Evolutionary conservation across 257 asterid genomes (phyloP), one percentile per base, ranked within the genome.

Genomic region (Gentiana straminea): DNA sequence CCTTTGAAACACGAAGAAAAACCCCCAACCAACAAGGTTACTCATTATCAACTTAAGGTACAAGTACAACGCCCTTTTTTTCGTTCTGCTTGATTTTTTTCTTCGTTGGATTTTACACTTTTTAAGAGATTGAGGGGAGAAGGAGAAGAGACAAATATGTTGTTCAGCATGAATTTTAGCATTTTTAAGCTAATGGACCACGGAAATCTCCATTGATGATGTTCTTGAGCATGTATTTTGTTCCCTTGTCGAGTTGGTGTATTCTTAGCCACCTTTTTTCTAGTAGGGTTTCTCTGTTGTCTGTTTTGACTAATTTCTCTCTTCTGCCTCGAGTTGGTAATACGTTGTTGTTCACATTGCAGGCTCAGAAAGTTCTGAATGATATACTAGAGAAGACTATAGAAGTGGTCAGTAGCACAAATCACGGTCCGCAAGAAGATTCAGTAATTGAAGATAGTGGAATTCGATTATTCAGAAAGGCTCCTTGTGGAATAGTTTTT

Each of bases 1-100:
- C 13, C 56, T 49, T 55, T n/a, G 7, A 52, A 33, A 44, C 68
- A 68, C 38, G 77, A 67, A 57, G 84, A 70, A 49, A 71, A 63
- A 37, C 78, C 11, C 24, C 74, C 70, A 63, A 72, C 81, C 43
- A 76, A 56, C 61, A 77, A 53, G n/a, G 38, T 79, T 64, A 89
- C 81, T 61, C 85, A 67, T 68, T 81, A 85, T 77, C 97, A 85
- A 72, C 65, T 85, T 60, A 85, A 83, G 89, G 97, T 81, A 59
- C 60, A 12, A 7, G 43, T 33, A 12, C 13, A 33, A 3, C 33
- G 37, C 36, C 13, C 4, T 56, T 12, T 33, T n/a, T 13, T 54
- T 35, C 13, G 2, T 35, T 5, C 10, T 57, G 15, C 13, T 45
- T 9, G 52, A 3, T 57, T 10, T 57, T 10, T 57, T 39, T 57